These are phyloP conservation scores for Penicillium steckii DNA, from an alignment of 495 filamentous ascomycete genomes.

Conservation along the genomic window DNA sequence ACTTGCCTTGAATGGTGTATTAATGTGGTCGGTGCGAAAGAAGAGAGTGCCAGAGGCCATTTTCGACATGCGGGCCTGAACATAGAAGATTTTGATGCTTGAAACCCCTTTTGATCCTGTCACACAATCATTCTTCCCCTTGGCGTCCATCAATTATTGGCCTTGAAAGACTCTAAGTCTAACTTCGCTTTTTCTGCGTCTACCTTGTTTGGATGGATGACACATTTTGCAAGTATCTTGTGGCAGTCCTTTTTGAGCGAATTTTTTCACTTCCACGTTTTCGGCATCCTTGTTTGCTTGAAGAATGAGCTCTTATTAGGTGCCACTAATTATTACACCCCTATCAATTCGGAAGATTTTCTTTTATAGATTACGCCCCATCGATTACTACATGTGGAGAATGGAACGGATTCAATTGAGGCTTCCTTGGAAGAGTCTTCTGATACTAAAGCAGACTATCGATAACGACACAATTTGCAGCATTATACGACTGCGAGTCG, in stretches of 20 bases:
- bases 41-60: not conserved
- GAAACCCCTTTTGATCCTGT: not conserved
- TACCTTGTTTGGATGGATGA: no score
- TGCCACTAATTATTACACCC: no score
- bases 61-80: not conserved
- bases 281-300: no score
- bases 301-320: no score
- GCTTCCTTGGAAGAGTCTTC: not conserved
- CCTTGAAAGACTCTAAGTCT: no score
- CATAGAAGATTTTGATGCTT: not conserved
- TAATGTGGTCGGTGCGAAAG: not conserved
- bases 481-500: conserved; percentile 1
- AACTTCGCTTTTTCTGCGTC: no score
- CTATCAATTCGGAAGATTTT: no score
- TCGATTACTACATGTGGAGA: no score
- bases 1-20: not conserved
- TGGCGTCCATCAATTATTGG: not conserved
- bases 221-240: no score
- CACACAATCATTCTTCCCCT: not conserved
- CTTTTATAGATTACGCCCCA: no score
- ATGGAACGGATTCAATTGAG: conserved; percentile 3
- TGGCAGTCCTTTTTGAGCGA: no score
- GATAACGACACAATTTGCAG: conserved; percentile 1
- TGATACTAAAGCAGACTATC: conserved; percentile 2
- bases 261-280: no score